A percentile compares a stretch with the other conserved stretches of the same genome.
Evolutionary conservation across 768 basidiomycete genomes (phyloP).

Genomic region (Ramaria sp.): DNA sequence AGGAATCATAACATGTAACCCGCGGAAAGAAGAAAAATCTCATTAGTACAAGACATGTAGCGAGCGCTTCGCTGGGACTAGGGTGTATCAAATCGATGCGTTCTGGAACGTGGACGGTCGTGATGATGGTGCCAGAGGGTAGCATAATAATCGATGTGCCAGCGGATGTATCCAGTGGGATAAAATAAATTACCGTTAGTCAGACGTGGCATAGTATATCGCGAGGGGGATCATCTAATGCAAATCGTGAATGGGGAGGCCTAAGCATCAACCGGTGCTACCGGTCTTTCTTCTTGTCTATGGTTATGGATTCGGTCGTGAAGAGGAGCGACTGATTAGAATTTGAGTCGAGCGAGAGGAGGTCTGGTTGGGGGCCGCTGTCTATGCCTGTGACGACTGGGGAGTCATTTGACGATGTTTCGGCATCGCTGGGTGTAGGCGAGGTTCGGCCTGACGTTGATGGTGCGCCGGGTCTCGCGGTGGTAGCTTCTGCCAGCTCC

Average conservation of each 20-base stretch:
- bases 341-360: slow-evolving; percentile 13
- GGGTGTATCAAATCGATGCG: no score
- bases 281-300: no score
- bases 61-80: not conserved
- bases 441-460: not conserved
- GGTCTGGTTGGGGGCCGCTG: slow-evolving; percentile 17
- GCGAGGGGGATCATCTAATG: no score
- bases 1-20: not conserved
- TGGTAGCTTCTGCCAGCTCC: slow-evolving; percentile 66
- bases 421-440: slow-evolving; percentile 22
- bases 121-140: no score
- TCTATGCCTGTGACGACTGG: slow-evolving; percentile 23
- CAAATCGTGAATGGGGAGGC: no score
- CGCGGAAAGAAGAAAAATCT: not conserved
- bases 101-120: no score
- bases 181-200: not conserved
- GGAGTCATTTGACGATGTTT: not conserved
- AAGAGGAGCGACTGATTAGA: not conserved
- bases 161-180: not conserved
- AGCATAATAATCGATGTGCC: no score
- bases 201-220: not conserved
- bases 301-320: no score
- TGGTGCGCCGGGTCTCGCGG: slow-evolving; percentile 23
- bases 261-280: no score
- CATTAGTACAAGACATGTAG: not conserved